These are phyloP conservation scores for Gentiana dahurica DNA, from an alignment of 257 asterid genomes.

Conservation along the genomic window DNA sequence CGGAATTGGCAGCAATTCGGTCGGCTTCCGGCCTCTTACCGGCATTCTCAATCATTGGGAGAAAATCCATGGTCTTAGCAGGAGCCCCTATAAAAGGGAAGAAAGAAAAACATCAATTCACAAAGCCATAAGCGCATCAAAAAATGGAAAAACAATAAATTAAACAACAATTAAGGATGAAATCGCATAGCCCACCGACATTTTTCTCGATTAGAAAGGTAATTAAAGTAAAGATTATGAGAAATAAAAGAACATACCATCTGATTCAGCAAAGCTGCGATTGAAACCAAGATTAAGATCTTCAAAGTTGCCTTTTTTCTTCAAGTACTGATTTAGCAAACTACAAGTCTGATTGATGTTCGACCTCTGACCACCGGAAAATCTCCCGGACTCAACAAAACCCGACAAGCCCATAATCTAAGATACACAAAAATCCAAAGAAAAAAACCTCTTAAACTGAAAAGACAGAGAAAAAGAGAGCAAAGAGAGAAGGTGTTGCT, in stretches of 20 bases:
- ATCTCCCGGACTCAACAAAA: constrained; percentile 38
- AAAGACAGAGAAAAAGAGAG: not conserved
- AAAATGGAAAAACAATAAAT: not conserved
- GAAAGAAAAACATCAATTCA: not conserved
- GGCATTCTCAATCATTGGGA: constrained; percentile 28
- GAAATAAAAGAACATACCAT: constrained; percentile 20
- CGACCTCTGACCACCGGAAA: constrained; percentile 40
- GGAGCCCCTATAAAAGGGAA: constrained; percentile 22
- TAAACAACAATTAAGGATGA: no score
- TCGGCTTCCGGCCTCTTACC: constrained; percentile 8
- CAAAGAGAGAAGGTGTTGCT: not conserved
- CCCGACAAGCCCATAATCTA: constrained; percentile 30
- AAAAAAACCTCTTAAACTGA: not conserved
- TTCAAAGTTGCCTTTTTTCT: constrained; percentile 62
- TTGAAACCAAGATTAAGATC: constrained; percentile 53
- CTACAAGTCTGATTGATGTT: constrained; percentile 65
- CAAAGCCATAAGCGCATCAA: not conserved
- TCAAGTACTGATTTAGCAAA: constrained; percentile 59
- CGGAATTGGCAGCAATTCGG: constrained; percentile 12
- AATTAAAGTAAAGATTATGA: no score
- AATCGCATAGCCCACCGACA: no score
- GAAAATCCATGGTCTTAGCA: constrained; percentile 34
- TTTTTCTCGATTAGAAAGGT: no score
- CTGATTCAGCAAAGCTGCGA: constrained; percentile 17
- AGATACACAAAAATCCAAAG: not conserved